Percentiles rank a stretch among this genome's conserved stretches.
These are phyloP conservation scores for Aureobasidium leucospermi DNA, from an alignment of 2,329 filamentous ascomycete species.

Conservation along the genomic window DNA sequence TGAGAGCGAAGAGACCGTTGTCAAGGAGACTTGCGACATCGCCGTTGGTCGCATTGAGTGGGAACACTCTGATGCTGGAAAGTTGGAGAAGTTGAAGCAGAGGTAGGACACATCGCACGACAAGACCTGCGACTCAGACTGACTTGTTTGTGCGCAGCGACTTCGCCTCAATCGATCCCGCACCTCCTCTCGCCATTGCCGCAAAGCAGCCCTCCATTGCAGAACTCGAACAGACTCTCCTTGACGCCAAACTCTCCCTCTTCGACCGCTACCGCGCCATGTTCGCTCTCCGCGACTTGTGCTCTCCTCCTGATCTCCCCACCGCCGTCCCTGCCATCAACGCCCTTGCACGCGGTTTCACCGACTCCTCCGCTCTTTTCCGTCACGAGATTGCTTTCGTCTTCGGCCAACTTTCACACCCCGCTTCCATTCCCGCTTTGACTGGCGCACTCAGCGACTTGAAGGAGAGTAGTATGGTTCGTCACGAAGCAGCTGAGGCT, in stretches of 20 bases:
- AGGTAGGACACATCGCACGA: slow-evolving; percentile 50
- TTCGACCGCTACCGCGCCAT: slow-evolving; percentile 95
- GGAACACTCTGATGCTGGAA: slow-evolving; percentile 69
- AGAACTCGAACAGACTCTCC: slow-evolving; percentile 66
- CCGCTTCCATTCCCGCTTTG: slow-evolving; percentile 89
- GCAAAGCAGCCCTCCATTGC: slow-evolving; percentile 56
- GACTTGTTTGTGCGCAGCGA: slow-evolving; percentile 51
- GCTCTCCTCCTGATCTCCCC: slow-evolving; percentile 83
- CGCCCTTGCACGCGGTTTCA: slow-evolving; percentile 77
- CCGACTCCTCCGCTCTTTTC: slow-evolving; percentile 84
- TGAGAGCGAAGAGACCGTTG: slow-evolving; percentile 65
- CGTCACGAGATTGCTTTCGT: slow-evolving; percentile 98
- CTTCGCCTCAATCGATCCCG: slow-evolving; percentile 92
- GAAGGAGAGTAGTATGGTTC: slow-evolving; percentile 88
- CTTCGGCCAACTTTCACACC: slow-evolving; percentile 91
- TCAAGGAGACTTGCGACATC: slow-evolving; percentile 96
- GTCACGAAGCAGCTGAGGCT: slow-evolving; percentile 94
- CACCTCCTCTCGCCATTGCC: slow-evolving; percentile 74
- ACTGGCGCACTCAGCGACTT: slow-evolving; percentile 68
- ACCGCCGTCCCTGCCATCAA: slow-evolving; percentile 83
- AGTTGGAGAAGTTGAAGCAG: slow-evolving; percentile 68
- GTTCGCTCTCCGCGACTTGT: slow-evolving; percentile 93
- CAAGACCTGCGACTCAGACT: slow-evolving; percentile 9
- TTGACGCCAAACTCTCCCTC: slow-evolving; percentile 71
- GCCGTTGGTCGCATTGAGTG: slow-evolving; percentile 90